Base-by-base conservation (phyloP, 2,329 filamentous ascomycete genomes). In the Fusarium illudens region DNA sequence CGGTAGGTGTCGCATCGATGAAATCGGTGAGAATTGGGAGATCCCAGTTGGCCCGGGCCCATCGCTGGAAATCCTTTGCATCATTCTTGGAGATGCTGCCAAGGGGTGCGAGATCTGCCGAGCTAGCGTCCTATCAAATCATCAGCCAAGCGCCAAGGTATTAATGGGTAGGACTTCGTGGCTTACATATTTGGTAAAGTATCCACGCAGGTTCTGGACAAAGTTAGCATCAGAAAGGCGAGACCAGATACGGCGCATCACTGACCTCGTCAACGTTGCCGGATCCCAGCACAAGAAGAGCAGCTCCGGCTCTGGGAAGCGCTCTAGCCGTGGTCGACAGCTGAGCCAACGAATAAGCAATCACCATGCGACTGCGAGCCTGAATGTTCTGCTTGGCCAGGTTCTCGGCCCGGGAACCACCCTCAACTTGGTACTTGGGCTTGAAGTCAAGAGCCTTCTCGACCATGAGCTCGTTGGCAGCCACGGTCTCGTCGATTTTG, bases 1-100 rank as follows among this genome's bases (percentile, higher is more conserved):
- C 86, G 0, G 84, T 85, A 3, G 86, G 86, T 0, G 79, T 82
- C 1, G 87, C 88, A 27, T 84, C 79, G 57, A 92, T 79, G 77
- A 92, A 92, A 19, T 87, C 84, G 7, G 84, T 77, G 32, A 92
- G 80, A 51, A 92, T 87, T 0, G 89, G 88, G 3, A 92, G 79
- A 6, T 83, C 76, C 77, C 90, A 92, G 20, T 82, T 79, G 19
- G 78, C 78, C 19, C 81, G 75, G 2, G 87, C 84, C 82, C 86
- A 92, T 33, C 76, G 77, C 65, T 91, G 88, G 78, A 93, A 92
- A 15, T 81, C 77, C 73, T 88, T 90, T 3, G 91, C 82, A 68
- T 92, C 90, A 3, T 84, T 86, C 75, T 92, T 92, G 32, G 63
- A 79, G 25, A 82, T 83, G 15, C 80, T 81, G 17, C 86, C 30